Percentiles rank a stretch among this genome's conserved stretches.
Conservation (phyloP, 2,329 filamentous ascomycete species). For the Aspergillus persii region DNA sequence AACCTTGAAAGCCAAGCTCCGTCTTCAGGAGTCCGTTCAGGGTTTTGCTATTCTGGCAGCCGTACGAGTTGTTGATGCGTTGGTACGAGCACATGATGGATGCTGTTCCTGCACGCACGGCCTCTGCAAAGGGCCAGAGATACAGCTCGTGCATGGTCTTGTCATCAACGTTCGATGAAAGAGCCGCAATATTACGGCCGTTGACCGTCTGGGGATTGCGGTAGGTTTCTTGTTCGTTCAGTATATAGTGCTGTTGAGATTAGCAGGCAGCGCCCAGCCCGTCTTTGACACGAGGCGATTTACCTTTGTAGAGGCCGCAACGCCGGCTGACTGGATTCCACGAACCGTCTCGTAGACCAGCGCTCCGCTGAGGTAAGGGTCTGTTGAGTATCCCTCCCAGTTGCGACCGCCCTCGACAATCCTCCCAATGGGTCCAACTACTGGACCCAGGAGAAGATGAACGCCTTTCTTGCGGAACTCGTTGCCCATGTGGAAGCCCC, state of each 20-base stretch:
- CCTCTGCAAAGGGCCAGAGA: slow-evolving; percentile 64
- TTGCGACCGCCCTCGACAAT: slow-evolving; percentile 41
- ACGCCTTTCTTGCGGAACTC: slow-evolving; percentile 45
- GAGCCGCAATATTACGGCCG: slow-evolving; percentile 33
- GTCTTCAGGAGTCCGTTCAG: slow-evolving; percentile 75
- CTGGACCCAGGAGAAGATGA: slow-evolving; percentile 44
- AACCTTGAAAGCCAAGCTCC: slow-evolving; percentile 67
- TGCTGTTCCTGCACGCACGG: slow-evolving; percentile 55
- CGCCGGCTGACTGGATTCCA: slow-evolving; percentile 46
- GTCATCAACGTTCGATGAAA: slow-evolving; percentile 64
- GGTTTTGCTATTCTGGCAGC: slow-evolving; percentile 74
- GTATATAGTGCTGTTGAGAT: slow-evolving; percentile 53
- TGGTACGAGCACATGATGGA: slow-evolving; percentile 60
- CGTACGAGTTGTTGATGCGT: slow-evolving; percentile 76
- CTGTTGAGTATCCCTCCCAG: slow-evolving; percentile 50
- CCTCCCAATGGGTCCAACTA: slow-evolving; percentile 39
- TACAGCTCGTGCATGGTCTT: slow-evolving; percentile 65
- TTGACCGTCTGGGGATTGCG: slow-evolving; percentile 13
- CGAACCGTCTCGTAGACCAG: slow-evolving; percentile 44
- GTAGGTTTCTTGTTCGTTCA: slow-evolving; percentile 58
- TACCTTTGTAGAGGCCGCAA: slow-evolving; percentile 39
- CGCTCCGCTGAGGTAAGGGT: slow-evolving; percentile 49
- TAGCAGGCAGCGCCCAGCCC: not conserved
- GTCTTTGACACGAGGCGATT: not conserved
- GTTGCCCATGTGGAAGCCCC: slow-evolving; percentile 31